phyloP scores from a whole-genome alignment of 768 basidiomycete species.

The Macrolepiota dolichaula region DNA sequence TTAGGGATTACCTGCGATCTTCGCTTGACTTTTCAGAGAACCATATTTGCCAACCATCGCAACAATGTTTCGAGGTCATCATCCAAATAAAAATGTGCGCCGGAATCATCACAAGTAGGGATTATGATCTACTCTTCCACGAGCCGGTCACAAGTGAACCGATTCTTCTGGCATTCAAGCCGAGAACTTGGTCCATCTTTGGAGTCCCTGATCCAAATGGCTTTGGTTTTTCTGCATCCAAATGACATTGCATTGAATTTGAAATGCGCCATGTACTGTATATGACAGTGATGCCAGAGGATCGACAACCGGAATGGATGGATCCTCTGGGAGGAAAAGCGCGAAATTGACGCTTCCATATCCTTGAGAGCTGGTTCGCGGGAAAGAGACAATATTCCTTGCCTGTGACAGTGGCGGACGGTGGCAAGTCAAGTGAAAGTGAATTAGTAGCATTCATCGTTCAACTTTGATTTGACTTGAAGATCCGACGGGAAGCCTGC shows the following conservation, averaged over 20 bases:
- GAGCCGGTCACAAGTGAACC: constrained; percentile 9
- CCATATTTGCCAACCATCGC: neutral
- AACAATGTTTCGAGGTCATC: neutral
- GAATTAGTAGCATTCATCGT: neutral
- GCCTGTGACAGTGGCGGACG: constrained; percentile 6
- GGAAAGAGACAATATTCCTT: neutral
- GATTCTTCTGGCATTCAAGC: constrained; percentile 1
- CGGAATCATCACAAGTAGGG: neutral
- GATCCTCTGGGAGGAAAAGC: neutral
- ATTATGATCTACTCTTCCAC: neutral
- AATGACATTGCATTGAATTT: constrained; percentile 1
- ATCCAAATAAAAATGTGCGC: neutral
- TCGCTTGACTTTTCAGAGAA: neutral
- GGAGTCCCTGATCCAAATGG: neutral
- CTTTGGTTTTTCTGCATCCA: neutral
- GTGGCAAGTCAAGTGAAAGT: neutral
- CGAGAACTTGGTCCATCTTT: constrained; percentile 1
- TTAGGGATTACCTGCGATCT: neutral
- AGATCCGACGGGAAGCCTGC: neutral
- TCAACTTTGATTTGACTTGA: neutral
- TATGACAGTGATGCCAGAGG: constrained; percentile 6
- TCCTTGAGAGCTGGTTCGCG: neutral
- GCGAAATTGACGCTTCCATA: neutral
- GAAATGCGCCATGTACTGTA: neutral
- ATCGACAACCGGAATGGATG: constrained; percentile 2